A percentile compares a stretch with the other conserved stretches of the same genome.
Evolutionary conservation across 148 eudicot species (phyloP).

Genomic region (Nepenthes gracilis): DNA sequence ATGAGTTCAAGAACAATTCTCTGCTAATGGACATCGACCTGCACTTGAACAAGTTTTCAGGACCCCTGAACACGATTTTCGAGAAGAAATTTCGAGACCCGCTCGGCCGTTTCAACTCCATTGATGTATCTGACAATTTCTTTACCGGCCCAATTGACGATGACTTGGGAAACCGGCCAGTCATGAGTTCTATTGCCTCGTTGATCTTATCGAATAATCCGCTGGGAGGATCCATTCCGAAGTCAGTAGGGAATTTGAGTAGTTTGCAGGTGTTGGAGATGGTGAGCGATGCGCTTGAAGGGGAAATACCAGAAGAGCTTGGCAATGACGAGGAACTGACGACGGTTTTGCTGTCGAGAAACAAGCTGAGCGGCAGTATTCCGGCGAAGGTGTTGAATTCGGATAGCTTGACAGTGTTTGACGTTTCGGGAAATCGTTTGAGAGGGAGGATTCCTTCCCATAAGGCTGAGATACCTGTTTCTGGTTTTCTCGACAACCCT

Average conservation of each 20-base stretch:
- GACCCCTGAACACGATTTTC: constrained; percentile 29
- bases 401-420: constrained; percentile 22
- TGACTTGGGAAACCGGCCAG: constrained; percentile 25
- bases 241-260: constrained; percentile 44
- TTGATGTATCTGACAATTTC: constrained; percentile 53
- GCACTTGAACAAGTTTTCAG: constrained; percentile 57
- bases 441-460: constrained; percentile 65
- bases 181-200: constrained; percentile 31
- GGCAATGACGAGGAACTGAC: constrained; percentile 30
- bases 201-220: constrained; percentile 52
- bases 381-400: constrained; percentile 45
- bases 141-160: constrained; percentile 42
- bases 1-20: constrained; percentile 33
- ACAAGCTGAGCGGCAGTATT: constrained; percentile 40
- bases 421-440: constrained; percentile 56
- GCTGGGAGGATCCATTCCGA: constrained; percentile 52
- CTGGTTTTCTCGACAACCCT: constrained; percentile 46
- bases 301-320: constrained; percentile 46
- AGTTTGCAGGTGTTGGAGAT: constrained; percentile 31
- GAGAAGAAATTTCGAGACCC: constrained; percentile 22
- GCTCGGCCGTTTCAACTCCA: constrained; percentile 38
- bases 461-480: constrained; percentile 36
- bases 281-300: constrained; percentile 21
- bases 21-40: constrained; percentile 52
- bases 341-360: constrained; percentile 31